Conservation (phyloP, 495 filamentous ascomycete species). For the Penicillium parvum region DNA sequence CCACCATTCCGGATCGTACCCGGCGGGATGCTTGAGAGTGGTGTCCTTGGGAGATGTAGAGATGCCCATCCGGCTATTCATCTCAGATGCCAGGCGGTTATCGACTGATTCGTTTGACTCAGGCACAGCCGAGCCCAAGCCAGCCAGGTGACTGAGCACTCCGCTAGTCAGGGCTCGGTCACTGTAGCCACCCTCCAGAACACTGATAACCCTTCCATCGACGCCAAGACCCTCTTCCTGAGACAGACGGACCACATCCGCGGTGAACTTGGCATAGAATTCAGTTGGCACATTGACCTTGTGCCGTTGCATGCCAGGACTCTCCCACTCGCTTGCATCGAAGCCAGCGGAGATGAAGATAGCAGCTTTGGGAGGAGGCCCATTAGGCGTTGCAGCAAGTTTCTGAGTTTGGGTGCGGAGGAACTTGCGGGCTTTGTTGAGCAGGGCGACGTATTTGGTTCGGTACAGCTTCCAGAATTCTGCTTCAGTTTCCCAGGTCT, state of each 20-base stretch:
- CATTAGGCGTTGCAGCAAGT: conserved; percentile 47
- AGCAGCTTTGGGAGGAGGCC: conserved; percentile 64
- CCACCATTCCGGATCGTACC: conserved; percentile 76
- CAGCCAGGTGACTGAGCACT: conserved; percentile 81
- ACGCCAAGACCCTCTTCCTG: conserved; percentile 73
- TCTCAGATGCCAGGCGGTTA: neutral
- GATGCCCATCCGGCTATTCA: conserved; percentile 14
- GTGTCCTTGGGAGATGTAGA: conserved; percentile 5
- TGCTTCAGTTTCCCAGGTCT: conserved; percentile 71
- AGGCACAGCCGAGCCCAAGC: conserved; percentile 48
- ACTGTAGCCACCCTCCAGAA: conserved; percentile 93
- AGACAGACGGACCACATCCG: conserved; percentile 75
- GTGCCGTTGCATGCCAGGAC: conserved; percentile 89
- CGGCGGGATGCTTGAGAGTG: neutral
- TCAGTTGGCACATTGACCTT: conserved; percentile 92
- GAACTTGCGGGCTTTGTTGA: conserved; percentile 76
- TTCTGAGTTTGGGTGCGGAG: conserved; percentile 64
- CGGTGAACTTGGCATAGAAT: conserved; percentile 88
- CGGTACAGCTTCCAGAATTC: conserved; percentile 91
- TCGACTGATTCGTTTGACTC: neutral
- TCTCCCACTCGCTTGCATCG: conserved; percentile 93
- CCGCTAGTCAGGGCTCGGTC: conserved; percentile 85
- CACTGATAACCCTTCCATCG: conserved; percentile 82
- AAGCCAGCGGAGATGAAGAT: conserved; percentile 95
- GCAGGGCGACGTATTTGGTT: conserved; percentile 64